phyloP scores from a whole-genome alignment of 2,329 filamentous ascomycete genomes.

The Aspergillus novoparasiticus region DNA sequence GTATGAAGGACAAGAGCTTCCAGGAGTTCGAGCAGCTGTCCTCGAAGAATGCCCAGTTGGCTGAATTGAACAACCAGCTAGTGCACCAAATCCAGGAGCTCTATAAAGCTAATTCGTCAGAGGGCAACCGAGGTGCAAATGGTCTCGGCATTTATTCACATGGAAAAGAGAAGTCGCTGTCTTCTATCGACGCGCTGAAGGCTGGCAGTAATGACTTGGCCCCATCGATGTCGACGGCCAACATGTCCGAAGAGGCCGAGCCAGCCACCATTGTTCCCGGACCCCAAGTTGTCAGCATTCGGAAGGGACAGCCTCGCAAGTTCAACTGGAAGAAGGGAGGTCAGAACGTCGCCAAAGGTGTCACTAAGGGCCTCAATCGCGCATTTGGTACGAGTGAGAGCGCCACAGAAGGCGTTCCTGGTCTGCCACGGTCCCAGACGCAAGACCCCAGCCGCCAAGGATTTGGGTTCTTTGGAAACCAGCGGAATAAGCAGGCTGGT shows the following conservation, averaged over 20 bases:
- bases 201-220: constrained; percentile 53
- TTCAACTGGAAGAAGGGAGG: constrained; percentile 99
- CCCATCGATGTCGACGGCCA: constrained; percentile 58
- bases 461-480: constrained; percentile 70
- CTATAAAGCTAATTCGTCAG: constrained; percentile 71
- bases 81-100: constrained; percentile 92
- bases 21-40: constrained; percentile 95
- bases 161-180: constrained; percentile 53
- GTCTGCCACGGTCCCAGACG: constrained; percentile 41
- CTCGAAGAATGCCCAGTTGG: constrained; percentile 89
- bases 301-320: constrained; percentile 91
- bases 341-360: constrained; percentile 89
- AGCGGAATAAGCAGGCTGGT: constrained; percentile 45
- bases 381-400: constrained; percentile 76
- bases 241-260: constrained; percentile 66
- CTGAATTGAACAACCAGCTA: constrained; percentile 92
- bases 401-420: constrained; percentile 35
- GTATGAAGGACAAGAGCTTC: constrained; percentile 88
- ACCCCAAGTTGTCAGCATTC: constrained; percentile 93
- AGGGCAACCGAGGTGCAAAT: constrained; percentile 40
- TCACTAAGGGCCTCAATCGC: constrained; percentile 90
- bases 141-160: constrained; percentile 67
- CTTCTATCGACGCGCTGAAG: constrained; percentile 49
- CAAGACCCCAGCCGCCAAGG: constrained; percentile 58
- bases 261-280: constrained; percentile 63